Evolutionary conservation across 2,329 filamentous ascomycete species (phyloP), one percentile per base, ranked within the genome.

Genomic region (Stagonosporopsis chrysanthemi): DNA sequence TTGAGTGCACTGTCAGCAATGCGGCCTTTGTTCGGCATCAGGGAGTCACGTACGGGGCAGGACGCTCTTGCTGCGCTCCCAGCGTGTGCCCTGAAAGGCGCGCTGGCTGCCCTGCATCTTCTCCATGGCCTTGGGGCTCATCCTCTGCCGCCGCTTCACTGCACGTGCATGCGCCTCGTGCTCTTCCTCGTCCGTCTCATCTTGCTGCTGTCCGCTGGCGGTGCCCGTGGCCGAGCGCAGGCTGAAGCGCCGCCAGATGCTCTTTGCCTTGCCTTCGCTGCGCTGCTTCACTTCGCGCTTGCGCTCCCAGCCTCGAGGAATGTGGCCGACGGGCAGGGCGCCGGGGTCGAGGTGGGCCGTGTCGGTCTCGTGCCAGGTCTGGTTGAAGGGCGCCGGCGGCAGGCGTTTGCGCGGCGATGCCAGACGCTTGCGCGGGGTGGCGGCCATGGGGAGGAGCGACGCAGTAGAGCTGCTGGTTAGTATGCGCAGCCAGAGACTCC

Each of bases 231-330:
- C 67, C 42, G 73, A 72, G 49, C 73, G 69, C 12, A 73, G 64
- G 31, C 67, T 68, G 59, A 76, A 73, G 55, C 80, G 73, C 48
- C 80, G 80, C 80, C 80, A 83, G 31, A 83, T 77, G 62, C 81
- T 81, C 60, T 78, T 78, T 19, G 77, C 72, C 51, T 72, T 75
- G 11, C 72, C 73, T 28, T 73, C 68, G 15, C 68, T 63, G 19
- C 65, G 61, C 51, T 75, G 73, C 12, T 79, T 79, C 12, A 75
- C 75, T 56, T 79, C 70, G 6, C 80, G 77, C 52, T 75, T 77
- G 46, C 81, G 77, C 52, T 84, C 81, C 81, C 81, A 84, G 43
- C 74, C 81, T 43, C 80, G 79, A 17, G 77, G 78, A 4, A 78
- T 72, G 46, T 77, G 78, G 14, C 76, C 65, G 26, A 81, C 61